Base-by-base conservation (phyloP, 371 early-diverging fungal genomes). In the Fennellomyces sp. region DNA sequence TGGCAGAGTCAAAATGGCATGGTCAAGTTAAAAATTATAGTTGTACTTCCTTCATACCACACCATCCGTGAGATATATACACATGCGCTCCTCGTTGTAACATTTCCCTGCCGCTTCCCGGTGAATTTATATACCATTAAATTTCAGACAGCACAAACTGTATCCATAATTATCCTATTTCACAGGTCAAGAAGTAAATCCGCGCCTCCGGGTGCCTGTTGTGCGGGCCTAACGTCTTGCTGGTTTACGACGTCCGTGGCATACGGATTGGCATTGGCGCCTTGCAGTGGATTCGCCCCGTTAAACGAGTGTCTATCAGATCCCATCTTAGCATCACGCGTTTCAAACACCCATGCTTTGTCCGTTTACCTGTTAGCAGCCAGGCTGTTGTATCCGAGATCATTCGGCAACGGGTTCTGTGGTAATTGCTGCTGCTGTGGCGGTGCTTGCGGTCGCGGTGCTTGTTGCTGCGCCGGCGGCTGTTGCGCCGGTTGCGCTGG, bases 261-360 rank as follows among this genome's bases (percentile, higher is more conserved):
- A 57, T 81, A 81, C 19, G 81, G 81, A 21, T 81, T 80, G 27
- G 61, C 67, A 12, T 64, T 64, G 49, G 70, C 75, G 11, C 68
- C 53, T 11, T 68, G 52, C 2, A 69, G 35, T 42, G 69, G 58
- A 38, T 65, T 63, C 11, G 52, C 63, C 35, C 63, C 68, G 36
- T 69, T 70, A 50, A 73, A 58, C 41, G 64, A 68, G 52, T 56
- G 50, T 54, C 60, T 55, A 53, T 12, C 28, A n/a, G n/a, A n/a
- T n/a, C n/a, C n/a, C n/a, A n/a, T n/a, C n/a, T n/a, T n/a, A n/a
- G n/a, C n/a, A n/a, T n/a, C n/a, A n/a, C n/a, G n/a, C n/a, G n/a
- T n/a, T n/a, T 27, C 39, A 12, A n/a, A 6, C 13, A 30, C 4
- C 21, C 25, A 21, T 0, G 26, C 7, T 12, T 30, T 3, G 15